A percentile compares a stretch with the other conserved stretches of the same genome.
phyloP scores from a whole-genome alignment of 179 eudicot species.

The Silene coronaria region DNA sequence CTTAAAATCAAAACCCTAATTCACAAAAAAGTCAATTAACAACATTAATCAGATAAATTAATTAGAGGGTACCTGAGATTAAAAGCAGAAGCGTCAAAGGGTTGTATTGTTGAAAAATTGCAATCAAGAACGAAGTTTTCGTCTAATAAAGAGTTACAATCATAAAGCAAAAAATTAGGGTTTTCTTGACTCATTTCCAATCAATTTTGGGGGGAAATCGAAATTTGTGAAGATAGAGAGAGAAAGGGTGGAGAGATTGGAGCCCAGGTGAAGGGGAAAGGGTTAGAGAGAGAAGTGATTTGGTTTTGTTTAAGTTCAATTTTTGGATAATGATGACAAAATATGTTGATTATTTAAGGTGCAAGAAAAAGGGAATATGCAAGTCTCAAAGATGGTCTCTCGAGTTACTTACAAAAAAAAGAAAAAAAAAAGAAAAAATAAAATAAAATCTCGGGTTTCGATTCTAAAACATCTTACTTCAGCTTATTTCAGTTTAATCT shows the following conservation, averaged over 20 bases:
- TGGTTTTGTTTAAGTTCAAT: not conserved
- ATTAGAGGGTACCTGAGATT: constrained; percentile 34
- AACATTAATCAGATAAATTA: not conserved
- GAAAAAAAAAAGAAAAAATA: too few species aligned
- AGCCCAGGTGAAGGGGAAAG: not conserved
- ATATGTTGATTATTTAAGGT: not conserved
- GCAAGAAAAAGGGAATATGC: not conserved
- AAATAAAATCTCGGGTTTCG: too few species aligned
- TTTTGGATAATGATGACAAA: not conserved
- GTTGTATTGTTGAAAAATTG: constrained; percentile 38
- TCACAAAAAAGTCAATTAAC: constrained; percentile 10
- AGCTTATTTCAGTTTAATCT: too few species aligned
- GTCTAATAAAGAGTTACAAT: constrained; percentile 47
- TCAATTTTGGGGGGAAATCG: constrained; percentile 26
- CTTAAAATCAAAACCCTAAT: constrained; percentile 21
- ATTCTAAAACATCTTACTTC: too few species aligned
- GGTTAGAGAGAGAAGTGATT: not conserved
- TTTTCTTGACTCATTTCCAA: constrained; percentile 54
- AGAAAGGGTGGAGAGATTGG: not conserved
- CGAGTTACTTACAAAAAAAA: too few species aligned
- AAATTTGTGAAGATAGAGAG: not conserved
- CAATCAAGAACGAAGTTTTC: constrained; percentile 44
- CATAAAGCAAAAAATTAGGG: constrained; percentile 61
- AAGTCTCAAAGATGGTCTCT: not conserved
- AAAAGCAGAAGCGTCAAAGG: constrained; percentile 36